Evolutionary conservation across 345 rosid genomes (phyloP), one percentile per base, ranked within the genome.

Genomic region (Cardamine chenopodiifolia): DNA sequence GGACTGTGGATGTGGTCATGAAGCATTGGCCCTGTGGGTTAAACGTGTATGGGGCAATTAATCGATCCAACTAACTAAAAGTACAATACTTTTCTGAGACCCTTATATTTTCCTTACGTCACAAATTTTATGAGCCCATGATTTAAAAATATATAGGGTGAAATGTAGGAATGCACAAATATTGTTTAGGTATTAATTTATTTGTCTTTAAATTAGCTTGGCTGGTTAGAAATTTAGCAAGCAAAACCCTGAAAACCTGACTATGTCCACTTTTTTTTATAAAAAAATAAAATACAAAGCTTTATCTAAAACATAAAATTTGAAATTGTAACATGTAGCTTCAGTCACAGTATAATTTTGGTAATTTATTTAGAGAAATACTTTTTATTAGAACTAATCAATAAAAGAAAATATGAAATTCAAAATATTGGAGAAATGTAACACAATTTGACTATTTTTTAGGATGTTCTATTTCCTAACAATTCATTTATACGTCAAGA

Each of bases 1-100:
- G 35, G 66, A 66, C 66, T 29, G 57, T 73, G 47, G 25, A 17
- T 66, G 73, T 74, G 54, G 78, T 22, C 44, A 66, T 28, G 62
- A 66, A 49, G 20, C 61, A 58, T 66, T 66, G 44, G 68, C 34
- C 48, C 17, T 26, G 58, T 66, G 53, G 64, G 48, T 57, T 45
- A 17, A 32, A 56, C 72, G 72, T 58, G 78, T 57, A 18, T 35
- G 42, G 22, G n/a, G 40, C 50, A 65, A 14, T 56, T 35, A 34
- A 66, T 28, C 52, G 17, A 57, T 19, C 66, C 44, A 74, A 74
- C 73, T 22, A 74, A 67, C 73, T 26, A 58, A 32, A 29, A 34
- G 42, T 58, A 58, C 60, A 48, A 35, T n/a, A 57, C 57, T 42
- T 73, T 63, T 44, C 22, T 20, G 4, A 28, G 48, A 48, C 29